Evolutionary conservation across 805 yeast genomes (phyloP), one percentile per base, ranked within the genome.

Genomic region (Millerago galiae): DNA sequence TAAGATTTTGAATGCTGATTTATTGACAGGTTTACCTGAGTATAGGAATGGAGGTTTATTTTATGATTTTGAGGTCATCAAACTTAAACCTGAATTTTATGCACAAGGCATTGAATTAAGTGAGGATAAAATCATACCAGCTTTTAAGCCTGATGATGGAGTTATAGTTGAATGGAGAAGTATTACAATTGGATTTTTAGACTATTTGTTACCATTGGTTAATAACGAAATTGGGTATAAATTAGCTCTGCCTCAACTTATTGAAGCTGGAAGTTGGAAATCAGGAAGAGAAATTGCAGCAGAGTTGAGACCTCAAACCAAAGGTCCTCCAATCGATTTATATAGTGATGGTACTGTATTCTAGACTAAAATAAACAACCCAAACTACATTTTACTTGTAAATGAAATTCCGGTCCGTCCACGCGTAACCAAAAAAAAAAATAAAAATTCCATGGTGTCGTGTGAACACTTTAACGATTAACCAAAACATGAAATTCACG

Each of bases 11-110:
- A 72, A 76, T 13, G 90, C 90, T 59, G 91, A 95, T 0, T 71
- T 91, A 36, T 87, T 89, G 55, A 95, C 91, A 10, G 74, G 98
- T 39, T 78, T 93, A 34, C 91, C 82, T 2, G 99, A 93, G 62
- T 88, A 91, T 50, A 71, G 86, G 53, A 79, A 79, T 46, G 86
- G 85, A 35, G 86, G 86, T 0, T 59, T 79, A 27, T 67, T 79
- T 53, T 72, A 75, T 32, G 86, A 79, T 56, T 62, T 75, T 37
- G 77, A 72, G 11, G 69, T 79, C 0, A 56, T 79, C 35, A 50
- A 60, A 5, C 58, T 79, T 38, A 79, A 78, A 50, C 66, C 68
- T 1, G 70, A 65, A 3, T 61, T 55, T 10, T 44, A 62, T 11
- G 43, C 52, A 16, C 47, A 57, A 34, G 82, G 81, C 0, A 46